A percentile compares a stretch with the other conserved stretches of the same genome.
Evolutionary conservation across 2,329 filamentous ascomycete species (phyloP).

Genomic region (Botrytis hyacinthi): DNA sequence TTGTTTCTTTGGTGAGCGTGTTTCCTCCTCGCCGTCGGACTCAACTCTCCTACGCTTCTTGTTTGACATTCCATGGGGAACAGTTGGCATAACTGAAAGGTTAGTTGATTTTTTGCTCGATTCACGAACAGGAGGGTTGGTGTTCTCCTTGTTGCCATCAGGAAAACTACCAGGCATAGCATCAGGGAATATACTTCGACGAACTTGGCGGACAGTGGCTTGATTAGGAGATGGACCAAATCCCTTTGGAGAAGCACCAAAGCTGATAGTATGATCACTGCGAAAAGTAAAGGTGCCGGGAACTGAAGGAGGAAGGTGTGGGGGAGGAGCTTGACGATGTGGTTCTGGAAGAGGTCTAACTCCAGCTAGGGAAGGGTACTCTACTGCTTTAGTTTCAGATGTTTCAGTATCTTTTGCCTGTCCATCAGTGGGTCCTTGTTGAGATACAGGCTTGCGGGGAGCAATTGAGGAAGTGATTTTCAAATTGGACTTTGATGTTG

Average conservation of each 20-base stretch:
- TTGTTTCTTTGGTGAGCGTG: slow-evolving; percentile 58
- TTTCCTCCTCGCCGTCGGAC: slow-evolving; percentile 55
- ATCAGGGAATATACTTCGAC: slow-evolving; percentile 48
- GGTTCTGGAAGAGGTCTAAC: slow-evolving; percentile 32
- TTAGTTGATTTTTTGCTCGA: slow-evolving; percentile 12
- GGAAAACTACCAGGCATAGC: slow-evolving; percentile 59
- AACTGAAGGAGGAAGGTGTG: slow-evolving; percentile 39
- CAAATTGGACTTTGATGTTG: slow-evolving; percentile 41
- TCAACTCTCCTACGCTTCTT: slow-evolving; percentile 63
- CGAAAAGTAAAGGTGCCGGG: slow-evolving; percentile 64
- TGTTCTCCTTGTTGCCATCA: slow-evolving; percentile 55
- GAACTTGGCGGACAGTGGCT: slow-evolving; percentile 59
- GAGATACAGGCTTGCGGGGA: neutral
- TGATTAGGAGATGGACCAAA: slow-evolving; percentile 61
- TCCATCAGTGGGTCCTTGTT: neutral
- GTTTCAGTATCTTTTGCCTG: neutral
- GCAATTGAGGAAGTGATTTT: slow-evolving; percentile 9
- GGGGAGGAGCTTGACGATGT: slow-evolving; percentile 23
- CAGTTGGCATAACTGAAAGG: slow-evolving; percentile 36
- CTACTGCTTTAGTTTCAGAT: slow-evolving; percentile 22
- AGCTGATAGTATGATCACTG: slow-evolving; percentile 62
- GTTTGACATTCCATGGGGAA: slow-evolving; percentile 61
- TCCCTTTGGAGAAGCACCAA: slow-evolving; percentile 47
- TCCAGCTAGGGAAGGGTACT: slow-evolving; percentile 36
- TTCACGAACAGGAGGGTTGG: slow-evolving; percentile 37